Percentiles rank a stretch among this genome's conserved stretches.
These are phyloP conservation scores for Homolaphlyctis polyrhiza DNA, from an alignment of 371 early-diverging fungal species.

Conservation along the genomic window DNA sequence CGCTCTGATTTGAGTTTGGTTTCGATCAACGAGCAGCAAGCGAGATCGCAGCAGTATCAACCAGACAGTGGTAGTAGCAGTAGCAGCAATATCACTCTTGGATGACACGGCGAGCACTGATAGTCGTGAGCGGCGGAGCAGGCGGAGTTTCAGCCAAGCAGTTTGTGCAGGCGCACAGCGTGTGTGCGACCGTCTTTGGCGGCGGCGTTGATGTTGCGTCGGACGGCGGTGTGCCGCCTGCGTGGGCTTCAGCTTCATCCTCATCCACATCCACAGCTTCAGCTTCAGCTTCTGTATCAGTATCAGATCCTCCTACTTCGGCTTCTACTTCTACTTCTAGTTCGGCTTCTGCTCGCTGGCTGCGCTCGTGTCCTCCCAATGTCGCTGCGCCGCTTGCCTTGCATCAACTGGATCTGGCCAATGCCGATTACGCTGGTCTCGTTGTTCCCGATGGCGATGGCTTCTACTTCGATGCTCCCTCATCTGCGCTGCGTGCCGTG, in stretches of 20 bases:
- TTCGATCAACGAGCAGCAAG: too few relatives aligned
- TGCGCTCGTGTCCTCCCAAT: not conserved
- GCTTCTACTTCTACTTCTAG: too few relatives aligned
- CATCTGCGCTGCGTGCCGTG: not conserved
- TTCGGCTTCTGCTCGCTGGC: not conserved
- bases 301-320: too few relatives aligned
- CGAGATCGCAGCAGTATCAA: too few relatives aligned
- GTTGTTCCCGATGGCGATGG: conserved; percentile 14
- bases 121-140: not conserved
- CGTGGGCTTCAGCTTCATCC: not conserved
- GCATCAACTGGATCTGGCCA: not conserved
- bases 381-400: not conserved
- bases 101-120: too few relatives aligned
- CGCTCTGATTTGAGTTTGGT: too few relatives aligned
- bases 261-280: too few relatives aligned
- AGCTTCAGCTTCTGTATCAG: too few relatives aligned
- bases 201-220: not conserved
- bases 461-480: conserved; percentile 1
- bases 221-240: not conserved
- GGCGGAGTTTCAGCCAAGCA: conserved; percentile 7
- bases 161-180: conserved; percentile 11
- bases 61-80: too few relatives aligned
- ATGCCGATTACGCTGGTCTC: conserved; percentile 7
- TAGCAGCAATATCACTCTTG: too few relatives aligned
- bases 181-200: conserved; percentile 12